Evolutionary conservation across 169 alveolate genomes (phyloP), one percentile per base, ranked within the genome.

Genomic region (Plasmodium inui): DNA sequence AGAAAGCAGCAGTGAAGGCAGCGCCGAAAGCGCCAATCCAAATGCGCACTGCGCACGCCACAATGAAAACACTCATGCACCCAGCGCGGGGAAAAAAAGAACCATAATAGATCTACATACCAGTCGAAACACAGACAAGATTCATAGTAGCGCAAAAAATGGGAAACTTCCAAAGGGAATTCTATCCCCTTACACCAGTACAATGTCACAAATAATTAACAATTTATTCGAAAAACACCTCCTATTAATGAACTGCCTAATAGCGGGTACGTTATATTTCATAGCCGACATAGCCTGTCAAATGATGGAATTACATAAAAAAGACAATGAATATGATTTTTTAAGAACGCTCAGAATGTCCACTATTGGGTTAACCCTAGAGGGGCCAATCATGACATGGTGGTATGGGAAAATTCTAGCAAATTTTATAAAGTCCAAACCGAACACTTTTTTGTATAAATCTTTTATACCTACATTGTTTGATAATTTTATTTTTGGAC

Each of bases 381-480:
- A 89, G 34, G 94, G 94, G 10, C 94, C 94, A 78, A 28, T 89
- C 41, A 89, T 89, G 94, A 89, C 94, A 79, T 89, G 90, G 94
- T 89, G 94, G 94, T 89, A 89, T 32, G 94, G 94, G 22, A 89
- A 89, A 78, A 67, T 89, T 79, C 79, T 89, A 79, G 55, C 88
- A 3, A 89, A 89, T 37, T 89, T 89, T 89, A 89, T 89, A 55
- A 78, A 89, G 50, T 89, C 94, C 17, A 89, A 67, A 79, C 94
- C 94, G 61, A 78, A 89, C 34, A 89, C 82, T 78, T 89, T 89
- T 79, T 78, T 89, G 82, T 89, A 89, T 70, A 89, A 89, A 89
- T 89, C 94, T 17, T 78, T 89, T 78, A 78, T 89, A 55, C 94
- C 94, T 39, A 89, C 94, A n/a, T 46, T 89, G 82, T 89, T 89